These are phyloP conservation scores for Backusella circina DNA, from an alignment of 192 early-diverging fungal species.

Conservation along the genomic window DNA sequence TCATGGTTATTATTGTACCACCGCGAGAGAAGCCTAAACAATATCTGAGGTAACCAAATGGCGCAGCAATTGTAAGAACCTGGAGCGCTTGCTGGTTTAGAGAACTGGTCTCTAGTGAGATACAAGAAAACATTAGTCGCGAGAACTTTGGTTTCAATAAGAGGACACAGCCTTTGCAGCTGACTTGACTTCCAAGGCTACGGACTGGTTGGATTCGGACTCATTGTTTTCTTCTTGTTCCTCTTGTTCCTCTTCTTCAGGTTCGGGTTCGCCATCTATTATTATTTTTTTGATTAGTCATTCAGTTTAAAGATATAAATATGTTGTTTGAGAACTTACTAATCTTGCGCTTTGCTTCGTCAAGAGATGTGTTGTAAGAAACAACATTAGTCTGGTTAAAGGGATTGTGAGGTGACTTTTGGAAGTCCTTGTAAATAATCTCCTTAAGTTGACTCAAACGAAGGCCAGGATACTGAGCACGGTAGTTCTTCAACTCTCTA, in stretches of 20 bases:
- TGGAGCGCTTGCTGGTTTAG: not conserved
- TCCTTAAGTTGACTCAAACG: conserved; percentile 76
- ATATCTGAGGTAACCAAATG: not conserved
- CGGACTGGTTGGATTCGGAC: not conserved
- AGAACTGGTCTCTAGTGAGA: not conserved
- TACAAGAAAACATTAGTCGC: not conserved
- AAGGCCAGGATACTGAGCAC: conserved; percentile 75
- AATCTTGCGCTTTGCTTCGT: conserved; percentile 36
- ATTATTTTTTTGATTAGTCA: not conserved
- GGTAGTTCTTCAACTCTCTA: conserved; percentile 63
- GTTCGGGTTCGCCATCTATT: conserved; percentile 2
- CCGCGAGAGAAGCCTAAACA: not conserved
- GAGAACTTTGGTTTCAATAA: not conserved
- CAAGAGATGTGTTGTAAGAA: conserved; percentile 67
- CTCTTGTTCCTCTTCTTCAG: not conserved
- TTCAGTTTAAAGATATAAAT: not conserved
- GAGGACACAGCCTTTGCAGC: not conserved
- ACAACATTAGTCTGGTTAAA: conserved; percentile 69
- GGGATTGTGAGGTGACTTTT: conserved; percentile 74
- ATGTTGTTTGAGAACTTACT: conserved; percentile 1
- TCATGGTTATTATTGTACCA: not conserved
- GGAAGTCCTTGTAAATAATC: conserved; percentile 76
- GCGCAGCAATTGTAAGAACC: not conserved
- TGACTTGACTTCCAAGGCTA: not conserved
- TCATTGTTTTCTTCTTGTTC: not conserved